Evolutionary conservation across 164 flowering plant species (phyloP).

Genomic region (Vitis cinerea): DNA sequence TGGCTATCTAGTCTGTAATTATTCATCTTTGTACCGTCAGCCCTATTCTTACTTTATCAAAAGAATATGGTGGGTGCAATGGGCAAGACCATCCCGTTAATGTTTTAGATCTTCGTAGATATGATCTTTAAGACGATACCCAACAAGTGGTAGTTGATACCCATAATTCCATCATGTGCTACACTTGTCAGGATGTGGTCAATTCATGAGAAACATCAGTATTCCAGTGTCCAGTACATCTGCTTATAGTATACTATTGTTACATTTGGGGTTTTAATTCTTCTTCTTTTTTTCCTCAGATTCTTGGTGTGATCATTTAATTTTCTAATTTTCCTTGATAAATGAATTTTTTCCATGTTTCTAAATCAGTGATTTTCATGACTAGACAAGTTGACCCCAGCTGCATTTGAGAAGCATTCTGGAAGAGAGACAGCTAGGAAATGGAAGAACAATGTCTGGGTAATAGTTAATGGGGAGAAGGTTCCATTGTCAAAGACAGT

Average conservation of each 20-base stretch:
- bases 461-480: slow-evolving; percentile 74
- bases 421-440: slow-evolving; percentile 79
- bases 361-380: slow-evolving; percentile 15
- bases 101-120: background rate
- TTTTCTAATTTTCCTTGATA: background rate
- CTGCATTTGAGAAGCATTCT: slow-evolving; percentile 94
- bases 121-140: background rate
- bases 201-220: background rate
- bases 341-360: background rate
- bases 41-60: background rate
- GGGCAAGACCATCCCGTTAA: background rate
- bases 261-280: background rate
- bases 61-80: background rate
- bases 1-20: background rate
- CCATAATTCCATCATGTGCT: background rate
- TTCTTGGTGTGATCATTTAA: background rate
- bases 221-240: background rate
- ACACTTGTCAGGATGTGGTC: background rate
- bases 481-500: slow-evolving; percentile 69
- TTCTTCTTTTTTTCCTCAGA: background rate
- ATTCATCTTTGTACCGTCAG: background rate
- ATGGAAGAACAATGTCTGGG: slow-evolving; percentile 90
- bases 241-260: too few species aligned
- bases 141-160: background rate
- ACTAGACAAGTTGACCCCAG: slow-evolving; percentile 75